Conservation (phyloP, 176 grass and related monocot genomes). For the Phoenix roebelenii region DNA sequence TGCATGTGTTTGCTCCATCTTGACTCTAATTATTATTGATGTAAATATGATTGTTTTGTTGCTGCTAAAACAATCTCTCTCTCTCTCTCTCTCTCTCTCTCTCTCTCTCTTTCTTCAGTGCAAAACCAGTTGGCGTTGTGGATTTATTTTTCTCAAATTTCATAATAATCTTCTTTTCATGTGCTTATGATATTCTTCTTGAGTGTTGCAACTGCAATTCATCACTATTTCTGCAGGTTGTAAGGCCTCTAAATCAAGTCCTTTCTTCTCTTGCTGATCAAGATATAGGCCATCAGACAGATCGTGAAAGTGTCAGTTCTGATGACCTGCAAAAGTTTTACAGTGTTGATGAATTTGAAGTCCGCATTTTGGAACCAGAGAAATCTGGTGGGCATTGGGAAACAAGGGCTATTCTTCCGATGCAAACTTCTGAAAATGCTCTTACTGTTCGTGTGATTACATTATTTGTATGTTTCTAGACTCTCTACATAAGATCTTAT, state of each 20-base stretch:
- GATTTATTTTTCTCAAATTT: too few species aligned
- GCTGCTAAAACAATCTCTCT: too few species aligned
- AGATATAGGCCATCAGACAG: constrained; percentile 57
- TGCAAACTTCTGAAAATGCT: constrained; percentile 91
- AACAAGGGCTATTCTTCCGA: constrained; percentile 54
- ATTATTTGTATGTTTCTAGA: constrained; percentile 43
- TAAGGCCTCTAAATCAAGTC: constrained; percentile 66
- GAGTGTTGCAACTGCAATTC: too few species aligned
- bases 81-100: too few species aligned
- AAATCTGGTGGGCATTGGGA: constrained; percentile 69
- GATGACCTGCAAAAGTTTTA: constrained; percentile 80
- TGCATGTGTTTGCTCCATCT: too few species aligned
- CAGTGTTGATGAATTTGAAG: constrained; percentile 84
- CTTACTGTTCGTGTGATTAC: constrained; percentile 72
- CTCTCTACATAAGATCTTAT: neutral
- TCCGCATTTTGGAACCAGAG: constrained; percentile 63
- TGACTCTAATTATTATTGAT: too few species aligned
- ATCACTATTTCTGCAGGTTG: constrained; percentile 34
- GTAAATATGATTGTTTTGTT: too few species aligned
- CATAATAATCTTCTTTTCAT: too few species aligned
- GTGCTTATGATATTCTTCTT: too few species aligned
- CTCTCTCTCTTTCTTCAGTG: too few species aligned
- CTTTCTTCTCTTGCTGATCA: constrained; percentile 70
- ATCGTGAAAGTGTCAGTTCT: constrained; percentile 40
- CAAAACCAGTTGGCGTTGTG: too few species aligned